Conservation (phyloP, 73 alveolate genomes). For the Uronychia setigera region DNA sequence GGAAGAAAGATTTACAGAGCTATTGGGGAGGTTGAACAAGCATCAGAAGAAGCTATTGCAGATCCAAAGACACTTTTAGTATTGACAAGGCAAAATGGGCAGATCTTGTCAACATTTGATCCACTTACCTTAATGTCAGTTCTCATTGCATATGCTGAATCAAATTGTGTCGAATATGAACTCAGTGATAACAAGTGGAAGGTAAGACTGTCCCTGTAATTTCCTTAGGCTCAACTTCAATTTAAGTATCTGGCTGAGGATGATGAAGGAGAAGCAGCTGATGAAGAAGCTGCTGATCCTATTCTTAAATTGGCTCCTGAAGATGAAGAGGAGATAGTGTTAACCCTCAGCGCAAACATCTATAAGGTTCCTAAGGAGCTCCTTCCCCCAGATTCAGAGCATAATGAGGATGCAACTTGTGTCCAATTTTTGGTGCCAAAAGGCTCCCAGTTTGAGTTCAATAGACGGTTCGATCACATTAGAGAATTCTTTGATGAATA, state of each 20-base stretch:
- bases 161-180: neutral
- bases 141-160: neutral
- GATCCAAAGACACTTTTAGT: neutral
- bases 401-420: neutral
- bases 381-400: no score
- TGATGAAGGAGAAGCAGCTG: neutral
- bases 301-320: neutral
- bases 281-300: neutral
- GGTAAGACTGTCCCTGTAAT: neutral
- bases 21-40: neutral
- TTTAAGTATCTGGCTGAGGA: neutral
- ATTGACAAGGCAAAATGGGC: neutral
- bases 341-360: neutral
- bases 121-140: neutral
- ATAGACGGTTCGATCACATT: neutral
- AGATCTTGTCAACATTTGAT: neutral
- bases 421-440: neutral
- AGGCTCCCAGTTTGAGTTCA: neutral
- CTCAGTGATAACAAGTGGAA: neutral
- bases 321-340: neutral
- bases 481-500: neutral
- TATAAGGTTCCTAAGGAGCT: neutral
- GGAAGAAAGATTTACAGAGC: neutral
- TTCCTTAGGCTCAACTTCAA: neutral
- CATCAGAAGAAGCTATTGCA: neutral